Evolutionary conservation across 2,329 filamentous ascomycete species (phyloP), one percentile per base, ranked within the genome.

Genomic region (Fusarium falciforme): DNA sequence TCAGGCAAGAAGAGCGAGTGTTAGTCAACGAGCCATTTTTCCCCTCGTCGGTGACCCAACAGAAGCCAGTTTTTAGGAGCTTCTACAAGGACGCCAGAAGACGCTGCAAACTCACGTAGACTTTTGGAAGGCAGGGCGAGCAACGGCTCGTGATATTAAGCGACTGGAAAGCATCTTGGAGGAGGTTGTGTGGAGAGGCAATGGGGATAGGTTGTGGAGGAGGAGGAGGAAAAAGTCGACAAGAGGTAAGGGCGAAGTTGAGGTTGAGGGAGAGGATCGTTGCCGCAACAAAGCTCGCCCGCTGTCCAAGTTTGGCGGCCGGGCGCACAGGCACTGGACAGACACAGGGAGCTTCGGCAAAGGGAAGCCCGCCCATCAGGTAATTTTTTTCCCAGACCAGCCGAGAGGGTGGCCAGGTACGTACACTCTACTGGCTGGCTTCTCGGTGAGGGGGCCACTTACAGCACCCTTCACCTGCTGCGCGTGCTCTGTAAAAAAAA

Each of bases 141-240:
- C 86, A 80, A 86, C 84, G 77, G 86, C 85, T 82, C 89, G 87
- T 76, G 88, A 86, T 87, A 91, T 87, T 87, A 90, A 86, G 81
- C 89, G 88, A 81, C 86, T 88, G 74, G 89, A 84, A 81, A 92
- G 83, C 90, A 92, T 92, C 70, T 78, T 88, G 82, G 78, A 74
- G 74, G 74, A 72, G 74, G 66, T 75, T 71, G 70, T 75, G 70
- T 72, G 71, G 73, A 67, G 74, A 68, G 73, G 68, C 79, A 80
- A 81, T 78, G 72, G 76, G 55, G 66, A 67, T 55, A 55, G 72
- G 63, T 75, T 75, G 72, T 75, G 68, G 65, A 69, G 64, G 71
- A 73, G 66, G 52, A 60, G 49, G 72, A 72, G 66, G 61, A 73
- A 73, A 75, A 75, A 75, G 69, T 76, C 68, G 67, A 72, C 58